These are phyloP conservation scores for Chaetomium strumarium DNA, from an alignment of 2,329 filamentous ascomycete genomes.

Conservation along the genomic window DNA sequence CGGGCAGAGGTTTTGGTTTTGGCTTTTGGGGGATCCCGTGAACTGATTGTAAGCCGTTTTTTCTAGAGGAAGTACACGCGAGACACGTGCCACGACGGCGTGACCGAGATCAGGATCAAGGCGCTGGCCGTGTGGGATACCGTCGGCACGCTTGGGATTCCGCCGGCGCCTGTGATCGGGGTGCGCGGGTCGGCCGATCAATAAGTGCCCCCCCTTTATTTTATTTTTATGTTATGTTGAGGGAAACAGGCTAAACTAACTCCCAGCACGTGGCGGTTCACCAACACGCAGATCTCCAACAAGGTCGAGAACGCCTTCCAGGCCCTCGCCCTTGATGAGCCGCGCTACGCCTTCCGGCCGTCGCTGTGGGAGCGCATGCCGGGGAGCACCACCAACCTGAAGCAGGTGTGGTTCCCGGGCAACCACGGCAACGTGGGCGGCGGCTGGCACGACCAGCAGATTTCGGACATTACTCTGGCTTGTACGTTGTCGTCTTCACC, in stretches of 20 bases:
- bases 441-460: slow-evolving; percentile 43
- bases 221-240: no score
- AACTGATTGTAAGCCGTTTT: no score
- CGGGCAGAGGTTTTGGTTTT: no score
- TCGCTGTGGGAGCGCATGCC: slow-evolving; percentile 37
- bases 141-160: slow-evolving; percentile 41
- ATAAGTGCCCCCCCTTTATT: slow-evolving; percentile 22
- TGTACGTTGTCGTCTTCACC: slow-evolving; percentile 22
- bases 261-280: slow-evolving; percentile 33
- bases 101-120: slow-evolving; percentile 35
- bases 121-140: slow-evolving; percentile 48
- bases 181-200: slow-evolving; percentile 33
- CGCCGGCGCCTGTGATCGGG: slow-evolving; percentile 35
- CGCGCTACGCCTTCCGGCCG: slow-evolving; percentile 36
- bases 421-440: slow-evolving; percentile 58
- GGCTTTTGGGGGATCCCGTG: not conserved
- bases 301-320: slow-evolving; percentile 45
- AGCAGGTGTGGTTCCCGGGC: slow-evolving; percentile 52
- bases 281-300: slow-evolving; percentile 38
- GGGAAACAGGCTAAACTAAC: slow-evolving; percentile 21
- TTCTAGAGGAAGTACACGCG: slow-evolving; percentile 31
- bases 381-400: slow-evolving; percentile 28
- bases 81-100: slow-evolving; percentile 30
- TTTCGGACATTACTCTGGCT: slow-evolving; percentile 30
- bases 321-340: slow-evolving; percentile 45